Base-by-base conservation (phyloP, 768 basidiomycete species). In the Boletus edulis region DNA sequence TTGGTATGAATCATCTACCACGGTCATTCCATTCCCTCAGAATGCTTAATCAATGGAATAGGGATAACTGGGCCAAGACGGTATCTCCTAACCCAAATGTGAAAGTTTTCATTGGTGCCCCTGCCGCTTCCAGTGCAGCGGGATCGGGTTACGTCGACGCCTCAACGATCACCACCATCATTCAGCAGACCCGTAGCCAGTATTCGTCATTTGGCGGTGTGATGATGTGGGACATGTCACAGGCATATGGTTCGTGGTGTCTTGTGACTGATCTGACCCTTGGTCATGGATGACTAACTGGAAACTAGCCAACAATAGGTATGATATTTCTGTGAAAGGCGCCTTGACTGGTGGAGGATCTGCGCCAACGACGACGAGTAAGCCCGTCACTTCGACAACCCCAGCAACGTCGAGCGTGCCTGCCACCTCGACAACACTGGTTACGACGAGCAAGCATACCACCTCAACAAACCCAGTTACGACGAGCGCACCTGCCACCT, bases 321-420 rank as follows among this genome's bases (percentile, higher is more conserved):
- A 79, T 61, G 84, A 86, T 62, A 54, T 76, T n/a, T 78, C 78
- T 4, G 78, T 86, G 51, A 87, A 88, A 65, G 74, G 77, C 54
- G 77, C 81, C 29, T 73, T 87, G 22, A 67, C 67, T 12, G 77
- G 79, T 15, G 38, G 60, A 8, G 62, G 64, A 15, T 35, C 58
- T 4, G 10, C 11, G 17, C 53, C 51, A 7, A 43, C 46, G 2
- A 44, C 57, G 3, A 57, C 57, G 17, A 39, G 9, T 2, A 6
- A 17, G 9, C 18, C 62, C 3, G 35, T 55, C 18, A 61, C 73
- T 12, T 65, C 69, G 24, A 59, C 67, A 12, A 62, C 61, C 11
- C 59, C 55, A 8, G 4, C 13, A 14, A 14, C 34, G 13, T 12
- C 34, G 34, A 35, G 34, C 14, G 14, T 14, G 12, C 34, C 34